Evolutionary conservation across 805 yeast genomes (phyloP), one percentile per base, ranked within the genome.

Genomic region (Nakazawaea ishiwadae): DNA sequence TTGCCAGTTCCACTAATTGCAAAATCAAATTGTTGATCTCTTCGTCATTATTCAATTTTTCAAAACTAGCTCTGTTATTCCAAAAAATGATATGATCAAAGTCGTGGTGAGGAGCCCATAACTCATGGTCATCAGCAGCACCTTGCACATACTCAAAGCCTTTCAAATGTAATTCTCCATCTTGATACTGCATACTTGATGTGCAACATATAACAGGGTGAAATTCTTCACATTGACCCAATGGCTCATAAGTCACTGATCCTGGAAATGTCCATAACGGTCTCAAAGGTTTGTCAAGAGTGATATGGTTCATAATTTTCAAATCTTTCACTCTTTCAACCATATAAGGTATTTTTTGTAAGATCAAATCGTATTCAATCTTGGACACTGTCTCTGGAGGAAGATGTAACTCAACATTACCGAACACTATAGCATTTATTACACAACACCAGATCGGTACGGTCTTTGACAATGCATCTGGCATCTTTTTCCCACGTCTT

Each of bases 401-500:
- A 10, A 75, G 62, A 37, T 55, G 59, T 9, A 78, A 56, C 60
- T 44, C 51, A 15, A 46, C 48, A 4, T 47, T 51, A 16, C 67
- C 76, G 43, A 69, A 69, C 56, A 78, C 59, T 1, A 82, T 63
- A 28, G 59, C 58, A 52, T 84, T 85, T 15, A 88, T 44, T 4
- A 85, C 88, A 0, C 90, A 84, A 59, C 95, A 84, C 97, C 97
- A 89, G 1, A 87, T 84, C 0, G 96, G 96, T 1, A 89, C 68
- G 0, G 96, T 89, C 51, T 89, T 89, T 51, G 89, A 81, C 5
- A 87, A 59, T 0, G 96, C 83, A 58, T 89, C 97, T 0, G 97
- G 96, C 61, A 88, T 78, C 19, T 73, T 61, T 55, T 88, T 89
- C 2, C 96, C 96, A 31, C 89, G 68, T 47, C 96, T 64, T 0